Evolutionary conservation across 139 green algal species (phyloP).

Genomic region (Tetradesmus obliquus): DNA sequence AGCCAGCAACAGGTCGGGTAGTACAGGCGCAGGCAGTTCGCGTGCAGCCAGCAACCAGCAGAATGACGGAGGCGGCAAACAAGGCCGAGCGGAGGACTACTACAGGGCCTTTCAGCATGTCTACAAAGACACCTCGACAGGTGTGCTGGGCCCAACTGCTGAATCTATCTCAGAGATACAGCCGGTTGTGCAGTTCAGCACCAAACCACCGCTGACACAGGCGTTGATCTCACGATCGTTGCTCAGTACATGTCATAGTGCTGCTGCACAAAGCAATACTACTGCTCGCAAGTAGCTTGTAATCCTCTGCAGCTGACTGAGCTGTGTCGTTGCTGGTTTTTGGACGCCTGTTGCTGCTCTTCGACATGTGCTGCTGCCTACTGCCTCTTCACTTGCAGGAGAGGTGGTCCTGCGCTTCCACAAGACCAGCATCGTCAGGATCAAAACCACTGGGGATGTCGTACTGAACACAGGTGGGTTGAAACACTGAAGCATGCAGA

Average conservation of each 20-base stretch:
- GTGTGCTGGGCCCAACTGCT: neutral
- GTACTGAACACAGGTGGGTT: slow-evolving; percentile 41
- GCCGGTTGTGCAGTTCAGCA: too few species aligned
- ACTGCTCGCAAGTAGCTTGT: neutral
- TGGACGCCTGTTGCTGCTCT: neutral
- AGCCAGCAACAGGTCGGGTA: neutral
- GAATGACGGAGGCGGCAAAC: neutral
- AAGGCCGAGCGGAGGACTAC: neutral
- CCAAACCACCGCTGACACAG: too few species aligned
- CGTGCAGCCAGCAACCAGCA: neutral
- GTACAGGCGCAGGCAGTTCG: neutral
- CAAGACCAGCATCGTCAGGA: slow-evolving; percentile 34
- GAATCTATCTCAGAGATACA: too few species aligned
- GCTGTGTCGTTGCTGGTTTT: too few species aligned
- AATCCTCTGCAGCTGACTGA: too few species aligned
- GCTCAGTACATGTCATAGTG: too few species aligned
- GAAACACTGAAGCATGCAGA: slow-evolving; percentile 14
- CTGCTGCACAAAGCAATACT: neutral
- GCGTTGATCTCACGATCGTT: too few species aligned
- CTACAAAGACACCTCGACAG: slow-evolving; percentile 1
- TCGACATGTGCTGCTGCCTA: neutral
- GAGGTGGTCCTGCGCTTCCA: slow-evolving; percentile 34
- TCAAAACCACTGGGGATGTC: slow-evolving; percentile 44
- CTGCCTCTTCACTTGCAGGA: neutral
- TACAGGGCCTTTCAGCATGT: slow-evolving; percentile 38